Percentiles rank a stretch among this genome's conserved stretches.
These are phyloP conservation scores for Geranium rotundifolium DNA, from an alignment of 345 rosid species.

Conservation along the genomic window DNA sequence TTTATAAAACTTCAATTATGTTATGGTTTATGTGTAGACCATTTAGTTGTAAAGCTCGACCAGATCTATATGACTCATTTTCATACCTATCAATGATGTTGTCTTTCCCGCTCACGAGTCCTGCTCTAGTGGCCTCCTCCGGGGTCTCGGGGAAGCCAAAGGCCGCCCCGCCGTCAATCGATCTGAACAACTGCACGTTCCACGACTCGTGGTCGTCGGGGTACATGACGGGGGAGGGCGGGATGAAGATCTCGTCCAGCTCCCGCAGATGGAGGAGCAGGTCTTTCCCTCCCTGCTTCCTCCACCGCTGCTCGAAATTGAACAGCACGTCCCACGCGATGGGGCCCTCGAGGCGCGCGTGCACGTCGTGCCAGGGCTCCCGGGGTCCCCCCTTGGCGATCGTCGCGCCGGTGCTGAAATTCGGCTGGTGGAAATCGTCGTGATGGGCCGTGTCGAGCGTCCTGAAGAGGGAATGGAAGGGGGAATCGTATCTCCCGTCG, in stretches of 20 bases:
- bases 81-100: constrained; percentile 49
- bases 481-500: constrained; percentile 90
- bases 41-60: no score
- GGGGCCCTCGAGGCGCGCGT: constrained; percentile 91
- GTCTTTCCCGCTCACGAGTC: constrained; percentile 94
- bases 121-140: constrained; percentile 89
- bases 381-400: constrained; percentile 94
- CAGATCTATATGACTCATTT: no score
- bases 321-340: constrained; percentile 97
- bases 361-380: constrained; percentile 99
- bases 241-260: constrained; percentile 56
- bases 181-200: constrained; percentile 91
- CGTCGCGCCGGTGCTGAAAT: constrained; percentile 48
- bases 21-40: no score
- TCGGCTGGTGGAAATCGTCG: constrained; percentile 97
- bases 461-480: constrained; percentile 91
- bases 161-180: constrained; percentile 97
- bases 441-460: constrained; percentile 90
- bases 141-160: constrained; percentile 96
- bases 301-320: constrained; percentile 97
- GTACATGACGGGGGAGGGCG: constrained; percentile 79
- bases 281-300: constrained; percentile 85
- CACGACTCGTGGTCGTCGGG: constrained; percentile 72
- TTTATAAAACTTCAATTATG: no score
- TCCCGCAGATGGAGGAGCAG: constrained; percentile 69